Evolutionary conservation across 371 early-diverging fungal genomes (phyloP), one percentile per base, ranked within the genome.

Genomic region (Syncephalastrum contaminatum): DNA sequence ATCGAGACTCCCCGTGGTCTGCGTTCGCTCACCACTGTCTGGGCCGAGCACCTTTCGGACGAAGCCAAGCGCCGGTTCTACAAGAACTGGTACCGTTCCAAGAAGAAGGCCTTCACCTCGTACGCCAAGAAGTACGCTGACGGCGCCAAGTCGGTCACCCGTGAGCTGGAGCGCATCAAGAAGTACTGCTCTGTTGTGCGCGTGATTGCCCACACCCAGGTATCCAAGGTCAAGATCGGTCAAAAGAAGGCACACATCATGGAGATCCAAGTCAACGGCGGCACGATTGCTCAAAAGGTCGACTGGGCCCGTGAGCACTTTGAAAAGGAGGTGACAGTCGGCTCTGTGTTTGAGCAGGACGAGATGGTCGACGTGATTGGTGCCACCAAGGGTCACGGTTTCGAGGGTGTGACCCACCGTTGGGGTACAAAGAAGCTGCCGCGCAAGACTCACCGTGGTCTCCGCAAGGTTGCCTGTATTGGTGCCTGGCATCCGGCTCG

Each of bases 401-500:
- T 92, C 85, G 94, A 95, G 85, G 99, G 99, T 86, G 97, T 97
- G 70, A 97, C 99, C 62, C 92, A 92, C 74, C 97, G 99, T 91
- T 99, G 98, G 98, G 99, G 99, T 73, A 96, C 97, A 78, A 99
- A 96, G 88, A 99, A 98, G 89, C 92, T 99, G 63, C 99, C 99
- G 58, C 90, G 99, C 81, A 99, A 99, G 94, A 98, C 99, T 47
- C 98, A 98, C 85, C 94, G 94, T 82, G 99, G 99, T 94, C 89
- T 96, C 66, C 93, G 99, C 75, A 99, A 99, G 93, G 99, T 99
- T 66, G 99, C 99, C 70, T 99, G 99, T 92, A 99, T 99, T 76
- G 99, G 99, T 80, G 99, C 99, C 62, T 99, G 99, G 99, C 99
- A 99, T 88, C 99, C 99, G 75, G 86, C 92, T 72, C 92, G 98